A percentile compares a stretch with the other conserved stretches of the same genome.
phyloP scores from a whole-genome alignment of 2,329 filamentous ascomycete genomes.

The Scorias spongiosa region DNA sequence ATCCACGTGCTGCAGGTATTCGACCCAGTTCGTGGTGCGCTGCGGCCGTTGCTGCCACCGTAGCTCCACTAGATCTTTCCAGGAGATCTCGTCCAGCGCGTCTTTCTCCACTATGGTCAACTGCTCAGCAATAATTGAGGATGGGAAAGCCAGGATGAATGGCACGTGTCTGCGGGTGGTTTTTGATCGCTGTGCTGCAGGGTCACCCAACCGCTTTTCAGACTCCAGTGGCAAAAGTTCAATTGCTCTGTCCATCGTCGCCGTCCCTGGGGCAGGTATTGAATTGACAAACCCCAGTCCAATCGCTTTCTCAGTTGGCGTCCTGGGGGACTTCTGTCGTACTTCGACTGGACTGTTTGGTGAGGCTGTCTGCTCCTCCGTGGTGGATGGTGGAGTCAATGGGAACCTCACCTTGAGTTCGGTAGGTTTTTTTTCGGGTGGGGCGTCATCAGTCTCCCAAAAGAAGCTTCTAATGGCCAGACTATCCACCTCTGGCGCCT shows the following conservation, averaged over 20 bases:
- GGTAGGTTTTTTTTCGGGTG: conserved; percentile 23
- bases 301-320: background rate
- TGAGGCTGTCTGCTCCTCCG: conserved; percentile 1
- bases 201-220: background rate
- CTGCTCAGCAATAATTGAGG: conserved; percentile 63
- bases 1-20: conserved; percentile 49
- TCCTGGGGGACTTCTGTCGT: background rate
- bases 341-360: background rate
- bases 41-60: conserved; percentile 53
- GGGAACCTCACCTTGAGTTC: conserved; percentile 17
- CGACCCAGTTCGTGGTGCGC: conserved; percentile 48
- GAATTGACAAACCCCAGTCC: background rate
- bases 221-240: background rate
- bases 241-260: background rate
- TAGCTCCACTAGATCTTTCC: conserved; percentile 75
- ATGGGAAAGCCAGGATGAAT: conserved; percentile 69
- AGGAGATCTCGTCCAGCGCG: conserved; percentile 71
- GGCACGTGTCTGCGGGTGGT: conserved; percentile 43
- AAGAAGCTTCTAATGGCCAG: conserved; percentile 33
- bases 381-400: conserved; percentile 29
- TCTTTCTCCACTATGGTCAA: conserved; percentile 79
- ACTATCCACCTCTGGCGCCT: conserved; percentile 23
- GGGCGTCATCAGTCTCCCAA: conserved; percentile 27
- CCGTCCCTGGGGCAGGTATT: background rate
- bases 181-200: background rate